Conservation (phyloP, 805 yeast genomes). For the Saturnispora halmiae region DNA sequence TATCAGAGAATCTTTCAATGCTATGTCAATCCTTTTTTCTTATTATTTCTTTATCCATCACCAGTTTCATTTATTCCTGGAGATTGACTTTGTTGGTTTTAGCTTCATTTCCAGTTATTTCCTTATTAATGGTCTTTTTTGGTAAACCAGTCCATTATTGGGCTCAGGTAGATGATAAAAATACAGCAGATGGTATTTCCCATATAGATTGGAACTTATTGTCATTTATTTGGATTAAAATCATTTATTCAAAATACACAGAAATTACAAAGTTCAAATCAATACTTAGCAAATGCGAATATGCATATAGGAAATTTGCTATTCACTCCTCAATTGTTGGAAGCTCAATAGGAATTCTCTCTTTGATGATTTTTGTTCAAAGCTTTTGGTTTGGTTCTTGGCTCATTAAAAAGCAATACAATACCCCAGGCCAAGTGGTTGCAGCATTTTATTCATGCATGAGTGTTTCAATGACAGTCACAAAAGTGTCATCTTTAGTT, state of each 20-base stretch:
- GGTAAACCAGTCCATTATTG: constrained; percentile 42
- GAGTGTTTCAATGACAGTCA: constrained; percentile 54
- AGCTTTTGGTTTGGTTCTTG: constrained; percentile 87
- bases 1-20: constrained; percentile 57
- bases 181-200: constrained; percentile 48
- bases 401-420: constrained; percentile 44
- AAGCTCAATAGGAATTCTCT: constrained; percentile 46
- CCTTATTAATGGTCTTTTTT: constrained; percentile 37
- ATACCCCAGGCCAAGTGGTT: constrained; percentile 55
- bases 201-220: constrained; percentile 62
- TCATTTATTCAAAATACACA: constrained; percentile 43
- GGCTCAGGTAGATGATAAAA: constrained; percentile 48
- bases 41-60: constrained; percentile 43
- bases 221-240: constrained; percentile 51
- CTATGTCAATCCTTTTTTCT: constrained; percentile 46
- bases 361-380: constrained; percentile 74
- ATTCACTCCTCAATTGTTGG: constrained; percentile 45
- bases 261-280: constrained; percentile 41
- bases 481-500: constrained; percentile 46
- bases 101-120: constrained; percentile 64
- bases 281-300: constrained; percentile 26
- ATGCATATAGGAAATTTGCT: constrained; percentile 36
- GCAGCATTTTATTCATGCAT: constrained; percentile 81
- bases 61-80: constrained; percentile 79
- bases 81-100: constrained; percentile 69